These are phyloP conservation scores for Choricystis sp. DNA, from an alignment of 139 green algal species.

Conservation along the genomic window DNA sequence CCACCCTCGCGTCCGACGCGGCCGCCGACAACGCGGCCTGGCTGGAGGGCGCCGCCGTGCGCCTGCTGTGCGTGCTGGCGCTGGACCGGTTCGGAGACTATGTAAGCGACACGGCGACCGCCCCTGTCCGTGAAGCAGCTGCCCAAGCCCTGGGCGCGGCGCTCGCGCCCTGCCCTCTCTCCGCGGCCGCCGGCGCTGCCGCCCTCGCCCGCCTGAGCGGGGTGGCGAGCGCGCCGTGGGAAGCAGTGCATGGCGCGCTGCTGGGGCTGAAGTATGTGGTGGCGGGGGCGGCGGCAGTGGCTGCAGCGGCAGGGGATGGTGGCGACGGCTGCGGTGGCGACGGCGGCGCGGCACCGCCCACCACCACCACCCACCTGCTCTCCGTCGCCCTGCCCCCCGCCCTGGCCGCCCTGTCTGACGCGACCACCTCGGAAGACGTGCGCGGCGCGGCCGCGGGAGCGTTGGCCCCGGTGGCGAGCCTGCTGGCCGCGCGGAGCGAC, in stretches of 20 bases:
- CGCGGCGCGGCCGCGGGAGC: conserved; percentile 77
- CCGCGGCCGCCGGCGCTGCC: conserved; percentile 11
- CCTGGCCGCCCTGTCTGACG: conserved; percentile 36
- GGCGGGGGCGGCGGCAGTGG: conserved; percentile 31
- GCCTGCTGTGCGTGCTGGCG: conserved; percentile 77
- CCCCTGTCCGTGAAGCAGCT: conserved; percentile 82
- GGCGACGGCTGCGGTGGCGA: too few relatives aligned
- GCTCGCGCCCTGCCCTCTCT: conserved; percentile 3
- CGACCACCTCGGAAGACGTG: conserved; percentile 82
- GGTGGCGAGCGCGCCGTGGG: conserved; percentile 25
- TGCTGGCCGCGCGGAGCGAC: conserved; percentile 18
- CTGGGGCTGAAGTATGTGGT: conserved; percentile 85
- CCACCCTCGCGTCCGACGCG: conserved; percentile 17
- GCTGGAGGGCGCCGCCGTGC: conserved; percentile 63
- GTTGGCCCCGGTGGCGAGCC: conserved; percentile 48
- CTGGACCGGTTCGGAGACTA: conserved; percentile 93
- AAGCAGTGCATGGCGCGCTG: conserved; percentile 56
- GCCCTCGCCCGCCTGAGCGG: conserved; percentile 9
- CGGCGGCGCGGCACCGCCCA: too few relatives aligned
- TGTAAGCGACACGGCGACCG: conserved; percentile 78
- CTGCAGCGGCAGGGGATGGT: neutral
- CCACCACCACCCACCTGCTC: conserved; percentile 35
- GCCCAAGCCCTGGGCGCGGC: conserved; percentile 77
- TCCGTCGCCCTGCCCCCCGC: conserved; percentile 34
- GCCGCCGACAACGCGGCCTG: conserved; percentile 38